Percentiles rank a stretch among this genome's conserved stretches.
Evolutionary conservation across 2,329 filamentous ascomycete genomes (phyloP).

Genomic region (Colletotrichum euphorbiae): DNA sequence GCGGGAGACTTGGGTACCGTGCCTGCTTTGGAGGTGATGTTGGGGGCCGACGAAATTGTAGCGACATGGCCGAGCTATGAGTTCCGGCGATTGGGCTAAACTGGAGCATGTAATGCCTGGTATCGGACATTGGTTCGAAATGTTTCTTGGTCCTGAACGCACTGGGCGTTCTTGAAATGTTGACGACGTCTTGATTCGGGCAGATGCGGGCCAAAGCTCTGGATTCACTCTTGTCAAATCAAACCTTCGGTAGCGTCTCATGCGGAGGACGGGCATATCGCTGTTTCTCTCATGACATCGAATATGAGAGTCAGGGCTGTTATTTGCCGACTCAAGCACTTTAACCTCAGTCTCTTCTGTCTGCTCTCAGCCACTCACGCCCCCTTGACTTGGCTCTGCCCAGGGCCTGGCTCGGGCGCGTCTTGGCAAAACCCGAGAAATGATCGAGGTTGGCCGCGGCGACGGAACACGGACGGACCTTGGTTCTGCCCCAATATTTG

Average conservation of each 20-base stretch:
- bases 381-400: neutral
- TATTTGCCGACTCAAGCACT: neutral
- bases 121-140: slow-evolving; percentile 6
- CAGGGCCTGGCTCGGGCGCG: slow-evolving; percentile 3
- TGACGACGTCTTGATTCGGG: neutral
- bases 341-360: neutral
- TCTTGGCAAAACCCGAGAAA: slow-evolving; percentile 1
- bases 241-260: neutral
- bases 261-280: neutral
- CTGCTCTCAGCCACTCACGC: neutral
- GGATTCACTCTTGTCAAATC: neutral
- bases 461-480: neutral
- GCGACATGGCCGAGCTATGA: slow-evolving; percentile 11
- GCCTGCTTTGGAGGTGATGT: slow-evolving; percentile 11
- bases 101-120: neutral
- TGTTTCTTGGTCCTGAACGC: slow-evolving; percentile 6
- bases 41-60: slow-evolving; percentile 19
- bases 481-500: neutral
- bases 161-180: neutral
- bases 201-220: neutral
- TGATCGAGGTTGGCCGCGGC: slow-evolving; percentile 7
- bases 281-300: neutral
- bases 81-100: slow-evolving; percentile 20
- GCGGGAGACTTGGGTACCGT: slow-evolving; percentile 18
- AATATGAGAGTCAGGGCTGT: neutral